These are phyloP conservation scores for Trichophyton benhamiae DNA, from an alignment of 2,329 filamentous ascomycete species.

Conservation along the genomic window DNA sequence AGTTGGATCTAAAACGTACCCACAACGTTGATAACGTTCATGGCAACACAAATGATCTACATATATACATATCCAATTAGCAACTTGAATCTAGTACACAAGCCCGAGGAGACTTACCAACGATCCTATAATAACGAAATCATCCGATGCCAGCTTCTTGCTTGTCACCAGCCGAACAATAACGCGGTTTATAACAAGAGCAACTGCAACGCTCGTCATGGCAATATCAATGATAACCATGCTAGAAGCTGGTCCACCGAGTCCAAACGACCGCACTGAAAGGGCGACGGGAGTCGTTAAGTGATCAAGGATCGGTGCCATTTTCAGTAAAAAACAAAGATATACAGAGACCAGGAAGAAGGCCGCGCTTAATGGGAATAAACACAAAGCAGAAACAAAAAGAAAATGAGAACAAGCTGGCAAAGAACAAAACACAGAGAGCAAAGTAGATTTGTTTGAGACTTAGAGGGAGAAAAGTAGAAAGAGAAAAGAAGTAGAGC, in stretches of 20 bases:
- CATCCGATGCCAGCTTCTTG: constrained; percentile 19
- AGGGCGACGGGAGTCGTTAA: not conserved
- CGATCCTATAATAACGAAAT: constrained; percentile 19
- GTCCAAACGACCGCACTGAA: constrained; percentile 7
- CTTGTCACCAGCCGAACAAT: constrained; percentile 17
- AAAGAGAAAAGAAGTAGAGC: not conserved
- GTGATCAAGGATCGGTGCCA: constrained; percentile 7
- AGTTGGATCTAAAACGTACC: constrained; percentile 10
- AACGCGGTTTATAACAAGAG: constrained; percentile 19
- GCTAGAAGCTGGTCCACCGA: constrained; percentile 15
- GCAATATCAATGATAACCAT: constrained; percentile 18
- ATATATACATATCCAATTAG: not conserved
- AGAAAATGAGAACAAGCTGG: not conserved
- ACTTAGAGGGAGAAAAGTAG: not conserved
- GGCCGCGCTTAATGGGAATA: not conserved
- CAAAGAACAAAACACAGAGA: not conserved
- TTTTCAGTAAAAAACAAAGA: not conserved
- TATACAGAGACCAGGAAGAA: not conserved
- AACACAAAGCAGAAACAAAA: not conserved
- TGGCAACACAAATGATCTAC: constrained; percentile 17
- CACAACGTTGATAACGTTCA: constrained; percentile 19
- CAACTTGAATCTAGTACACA: not conserved
- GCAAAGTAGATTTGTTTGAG: not conserved
- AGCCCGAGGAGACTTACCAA: constrained; percentile 14
- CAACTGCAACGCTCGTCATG: constrained; percentile 15